Percentiles rank a stretch among this genome's conserved stretches.
These are phyloP conservation scores for Trifolium repens DNA, from an alignment of 306 rosid genomes.

Conservation along the genomic window DNA sequence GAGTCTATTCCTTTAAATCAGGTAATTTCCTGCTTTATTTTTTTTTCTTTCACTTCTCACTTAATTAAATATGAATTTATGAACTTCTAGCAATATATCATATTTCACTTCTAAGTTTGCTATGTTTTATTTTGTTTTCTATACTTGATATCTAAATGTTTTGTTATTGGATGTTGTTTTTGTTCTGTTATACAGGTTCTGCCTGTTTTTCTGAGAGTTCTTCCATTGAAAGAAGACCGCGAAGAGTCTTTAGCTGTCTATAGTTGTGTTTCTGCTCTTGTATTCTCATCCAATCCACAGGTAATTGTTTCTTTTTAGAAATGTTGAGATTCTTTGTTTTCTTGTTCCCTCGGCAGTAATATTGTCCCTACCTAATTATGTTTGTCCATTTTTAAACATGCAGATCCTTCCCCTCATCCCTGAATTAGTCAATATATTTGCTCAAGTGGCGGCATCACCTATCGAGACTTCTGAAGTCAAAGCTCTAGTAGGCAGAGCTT, in stretches of 20 bases:
- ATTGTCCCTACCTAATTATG: constrained; percentile 35
- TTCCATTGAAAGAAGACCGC: constrained; percentile 94
- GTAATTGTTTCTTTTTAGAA: constrained; percentile 49
- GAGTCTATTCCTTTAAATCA: constrained; percentile 90
- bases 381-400: constrained; percentile 42
- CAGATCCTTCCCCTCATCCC: constrained; percentile 94
- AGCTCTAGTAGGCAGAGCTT: constrained; percentile 81
- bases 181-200: constrained; percentile 73
- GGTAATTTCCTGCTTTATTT: constrained; percentile 51
- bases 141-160: constrained; percentile 22
- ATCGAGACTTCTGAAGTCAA: constrained; percentile 85
- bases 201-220: constrained; percentile 86
- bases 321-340: constrained; percentile 24
- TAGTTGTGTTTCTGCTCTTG: constrained; percentile 78
- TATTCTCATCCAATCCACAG: constrained; percentile 87
- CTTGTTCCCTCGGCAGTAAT: constrained; percentile 11
- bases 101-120: constrained; percentile 3
- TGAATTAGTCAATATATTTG: constrained; percentile 86
- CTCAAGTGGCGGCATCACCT: constrained; percentile 91
- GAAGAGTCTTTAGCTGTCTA: constrained; percentile 96
- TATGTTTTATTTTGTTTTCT: constrained; percentile 20
- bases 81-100: not conserved
- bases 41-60: not conserved
- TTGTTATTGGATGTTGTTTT: constrained; percentile 10
- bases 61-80: constrained; percentile 15